Evolutionary conservation across 805 yeast genomes (phyloP).

Genomic region (Suhomyces canberraensis): DNA sequence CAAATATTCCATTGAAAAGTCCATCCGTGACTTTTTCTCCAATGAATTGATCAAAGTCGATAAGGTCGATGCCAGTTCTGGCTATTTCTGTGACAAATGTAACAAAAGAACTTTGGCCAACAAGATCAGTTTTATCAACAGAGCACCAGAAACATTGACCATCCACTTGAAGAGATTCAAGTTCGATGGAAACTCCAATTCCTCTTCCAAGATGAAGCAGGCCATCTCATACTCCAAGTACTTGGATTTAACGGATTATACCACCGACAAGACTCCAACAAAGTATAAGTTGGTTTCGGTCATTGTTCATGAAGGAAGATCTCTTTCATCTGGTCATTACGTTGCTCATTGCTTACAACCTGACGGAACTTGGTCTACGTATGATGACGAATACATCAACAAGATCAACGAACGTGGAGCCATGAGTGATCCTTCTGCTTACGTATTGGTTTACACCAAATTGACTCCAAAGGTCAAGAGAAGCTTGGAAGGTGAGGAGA

Average conservation of each 20-base stretch:
- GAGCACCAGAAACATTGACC: slow-evolving; percentile 84
- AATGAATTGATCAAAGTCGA: slow-evolving; percentile 75
- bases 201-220: slow-evolving; percentile 84
- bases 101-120: slow-evolving; percentile 70
- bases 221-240: slow-evolving; percentile 76
- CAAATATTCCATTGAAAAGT: slow-evolving; percentile 66
- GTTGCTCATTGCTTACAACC: slow-evolving; percentile 90
- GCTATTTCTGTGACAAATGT: slow-evolving; percentile 88
- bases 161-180: slow-evolving; percentile 89
- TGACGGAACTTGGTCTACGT: slow-evolving; percentile 87
- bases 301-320: slow-evolving; percentile 91
- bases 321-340: slow-evolving; percentile 90
- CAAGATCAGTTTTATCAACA: slow-evolving; percentile 68
- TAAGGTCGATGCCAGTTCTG: slow-evolving; percentile 57
- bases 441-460: slow-evolving; percentile 81
- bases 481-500: neutral
- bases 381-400: slow-evolving; percentile 89
- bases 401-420: slow-evolving; percentile 69
- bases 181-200: slow-evolving; percentile 70
- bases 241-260: slow-evolving; percentile 66
- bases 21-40: slow-evolving; percentile 77
- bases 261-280: slow-evolving; percentile 31
- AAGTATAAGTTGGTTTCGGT: slow-evolving; percentile 74
- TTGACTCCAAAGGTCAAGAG: slow-evolving; percentile 50
- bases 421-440: slow-evolving; percentile 82